Percentiles rank a stretch among this genome's conserved stretches.
Evolutionary conservation across 2,329 filamentous ascomycete species (phyloP).

Genomic region (Penicillium sp.): DNA sequence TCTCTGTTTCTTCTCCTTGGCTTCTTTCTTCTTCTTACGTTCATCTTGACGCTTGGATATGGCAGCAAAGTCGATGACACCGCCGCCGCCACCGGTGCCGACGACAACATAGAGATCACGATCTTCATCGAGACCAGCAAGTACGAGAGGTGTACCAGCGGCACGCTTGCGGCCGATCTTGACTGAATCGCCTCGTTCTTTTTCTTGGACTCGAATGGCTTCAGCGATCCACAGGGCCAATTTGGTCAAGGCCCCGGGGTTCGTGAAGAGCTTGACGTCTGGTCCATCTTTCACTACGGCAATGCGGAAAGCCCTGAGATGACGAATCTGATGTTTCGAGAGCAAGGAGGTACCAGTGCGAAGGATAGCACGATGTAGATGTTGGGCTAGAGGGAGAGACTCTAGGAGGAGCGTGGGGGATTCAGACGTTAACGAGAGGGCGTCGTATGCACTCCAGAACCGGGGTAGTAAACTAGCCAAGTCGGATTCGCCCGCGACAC

Average conservation of each 20-base stretch:
- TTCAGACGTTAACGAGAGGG: constrained; percentile 47
- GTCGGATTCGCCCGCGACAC: constrained; percentile 24
- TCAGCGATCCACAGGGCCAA: constrained; percentile 92
- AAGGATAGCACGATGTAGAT: constrained; percentile 87
- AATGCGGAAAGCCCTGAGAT: constrained; percentile 88
- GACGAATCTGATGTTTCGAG: constrained; percentile 89
- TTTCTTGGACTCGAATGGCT: constrained; percentile 84
- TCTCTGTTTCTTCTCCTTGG: constrained; percentile 60
- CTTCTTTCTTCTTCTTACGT: constrained; percentile 60
- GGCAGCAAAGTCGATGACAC: constrained; percentile 62
- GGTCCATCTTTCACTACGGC: constrained; percentile 93
- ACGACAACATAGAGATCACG: constrained; percentile 88
- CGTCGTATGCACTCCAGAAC: constrained; percentile 59
- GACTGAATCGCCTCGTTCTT: constrained; percentile 69
- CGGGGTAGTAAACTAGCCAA: constrained; percentile 41
- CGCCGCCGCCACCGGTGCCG: constrained; percentile 82
- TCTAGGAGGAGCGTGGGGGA: constrained; percentile 60
- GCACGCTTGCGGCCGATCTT: constrained; percentile 40
- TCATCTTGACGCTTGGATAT: constrained; percentile 65
- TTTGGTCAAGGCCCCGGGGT: constrained; percentile 89
- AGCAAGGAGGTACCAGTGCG: constrained; percentile 87
- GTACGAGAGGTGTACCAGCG: constrained; percentile 74
- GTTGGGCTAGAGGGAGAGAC: constrained; percentile 76
- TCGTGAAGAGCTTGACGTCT: constrained; percentile 85
- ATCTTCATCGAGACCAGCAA: constrained; percentile 83